Evolutionary conservation across 108 stramenopile species (phyloP).

Genomic region (Licmophora abbreviata): DNA sequence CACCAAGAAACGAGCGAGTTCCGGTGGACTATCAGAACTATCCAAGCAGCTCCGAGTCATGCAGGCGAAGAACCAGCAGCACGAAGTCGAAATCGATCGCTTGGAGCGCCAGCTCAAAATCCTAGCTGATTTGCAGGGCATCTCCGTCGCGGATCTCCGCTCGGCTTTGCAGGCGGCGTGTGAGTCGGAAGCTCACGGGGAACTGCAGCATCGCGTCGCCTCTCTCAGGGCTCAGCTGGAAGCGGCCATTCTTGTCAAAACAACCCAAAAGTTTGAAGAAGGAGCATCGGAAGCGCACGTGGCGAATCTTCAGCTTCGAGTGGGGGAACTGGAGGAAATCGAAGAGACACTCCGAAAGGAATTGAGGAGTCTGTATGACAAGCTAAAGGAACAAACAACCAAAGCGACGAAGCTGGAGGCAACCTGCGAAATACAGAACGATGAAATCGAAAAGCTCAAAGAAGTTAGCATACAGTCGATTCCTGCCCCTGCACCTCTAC

Average conservation of each 20-base stretch:
- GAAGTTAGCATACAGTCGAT: conserved; percentile 10
- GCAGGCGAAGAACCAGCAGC: conserved; percentile 53
- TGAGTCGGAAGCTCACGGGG: conserved; percentile 58
- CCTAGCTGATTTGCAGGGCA: conserved; percentile 54
- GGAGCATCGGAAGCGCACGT: conserved; percentile 35
- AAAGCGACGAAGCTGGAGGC: conserved; percentile 25
- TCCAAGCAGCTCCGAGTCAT: conserved; percentile 64
- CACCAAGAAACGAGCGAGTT: no score
- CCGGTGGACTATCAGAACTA: conserved; percentile 57
- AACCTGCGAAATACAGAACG: conserved; percentile 7
- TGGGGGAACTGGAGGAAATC: conserved; percentile 74
- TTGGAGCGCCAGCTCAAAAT: conserved; percentile 64
- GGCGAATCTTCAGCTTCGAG: conserved; percentile 54
- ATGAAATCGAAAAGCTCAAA: conserved; percentile 3
- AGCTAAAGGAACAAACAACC: conserved; percentile 26
- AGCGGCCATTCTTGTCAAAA: conserved; percentile 9
- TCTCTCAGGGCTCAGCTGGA: conserved; percentile 50
- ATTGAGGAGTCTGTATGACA: conserved; percentile 35
- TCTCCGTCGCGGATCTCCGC: conserved; percentile 50
- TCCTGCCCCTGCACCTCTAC: no score
- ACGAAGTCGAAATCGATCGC: conserved; percentile 50
- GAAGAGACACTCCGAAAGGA: conserved; percentile 42
- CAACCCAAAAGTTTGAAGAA: conserved; percentile 17
- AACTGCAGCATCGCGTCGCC: conserved; percentile 42
- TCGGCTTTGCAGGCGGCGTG: conserved; percentile 55